Evolutionary conservation across 1,139 yeast species (phyloP).

Genomic region (Geotrichum australiense): DNA sequence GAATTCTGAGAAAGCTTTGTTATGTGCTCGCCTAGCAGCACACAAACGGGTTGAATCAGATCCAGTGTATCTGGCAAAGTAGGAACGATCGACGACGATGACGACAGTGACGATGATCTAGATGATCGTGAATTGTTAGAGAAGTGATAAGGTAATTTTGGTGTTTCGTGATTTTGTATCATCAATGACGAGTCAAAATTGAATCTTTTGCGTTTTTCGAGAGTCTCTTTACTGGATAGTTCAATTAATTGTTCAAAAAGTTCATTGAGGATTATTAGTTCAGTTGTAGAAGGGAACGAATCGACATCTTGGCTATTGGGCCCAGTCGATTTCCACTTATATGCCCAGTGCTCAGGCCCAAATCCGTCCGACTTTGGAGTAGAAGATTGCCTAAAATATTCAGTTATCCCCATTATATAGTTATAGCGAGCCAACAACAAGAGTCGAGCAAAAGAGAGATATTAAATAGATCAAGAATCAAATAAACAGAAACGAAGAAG

Average conservation of each 20-base stretch:
- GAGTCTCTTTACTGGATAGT: constrained; percentile 4
- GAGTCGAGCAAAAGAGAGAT: too few relatives aligned
- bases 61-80: constrained; percentile 1
- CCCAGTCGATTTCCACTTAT: constrained; percentile 6
- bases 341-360: constrained; percentile 6
- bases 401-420: constrained; percentile 13
- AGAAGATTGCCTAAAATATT: constrained; percentile 3
- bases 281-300: constrained; percentile 14
- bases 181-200: constrained; percentile 2
- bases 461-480: too few relatives aligned
- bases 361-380: background rate
- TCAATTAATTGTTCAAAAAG: constrained; percentile 7
- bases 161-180: background rate
- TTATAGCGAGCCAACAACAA: too few relatives aligned
- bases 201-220: constrained; percentile 1
- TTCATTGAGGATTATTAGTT: constrained; percentile 13
- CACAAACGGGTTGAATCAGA: constrained; percentile 9
- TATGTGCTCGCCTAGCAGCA: constrained; percentile 17
- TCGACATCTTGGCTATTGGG: constrained; percentile 3
- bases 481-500: too few relatives aligned
- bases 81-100: constrained; percentile 1
- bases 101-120: constrained; percentile 8
- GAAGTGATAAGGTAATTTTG: too few relatives aligned
- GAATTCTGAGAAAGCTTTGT: constrained; percentile 14
- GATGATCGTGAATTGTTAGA: constrained; percentile 9